Conservation (phyloP, 192 early-diverging fungal species). For the Backusella sp. region DNA sequence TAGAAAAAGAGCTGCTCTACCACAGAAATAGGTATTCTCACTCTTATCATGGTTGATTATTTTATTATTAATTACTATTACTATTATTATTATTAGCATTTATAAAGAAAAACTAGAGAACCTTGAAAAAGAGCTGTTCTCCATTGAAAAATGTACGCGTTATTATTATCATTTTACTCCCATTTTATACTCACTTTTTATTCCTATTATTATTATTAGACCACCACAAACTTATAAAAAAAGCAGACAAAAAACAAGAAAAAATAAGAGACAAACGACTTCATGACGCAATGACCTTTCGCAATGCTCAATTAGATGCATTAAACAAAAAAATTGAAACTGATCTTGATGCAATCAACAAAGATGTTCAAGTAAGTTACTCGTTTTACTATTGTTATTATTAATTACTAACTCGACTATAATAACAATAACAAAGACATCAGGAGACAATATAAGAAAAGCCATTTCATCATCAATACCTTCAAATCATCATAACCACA, state of each 20-base stretch:
- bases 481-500: background rate
- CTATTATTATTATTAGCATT: background rate
- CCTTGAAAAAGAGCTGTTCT: background rate
- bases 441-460: slow-evolving; percentile 2
- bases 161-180: background rate
- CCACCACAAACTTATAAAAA: background rate
- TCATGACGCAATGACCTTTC: background rate
- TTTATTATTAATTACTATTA: background rate
- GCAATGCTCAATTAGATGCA: background rate
- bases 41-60: background rate
- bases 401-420: background rate
- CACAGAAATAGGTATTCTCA: background rate
- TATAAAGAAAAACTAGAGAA: background rate
- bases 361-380: background rate
- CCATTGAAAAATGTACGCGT: slow-evolving; percentile 5
- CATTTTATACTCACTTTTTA: background rate
- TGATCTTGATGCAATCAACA: background rate
- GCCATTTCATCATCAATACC: background rate
- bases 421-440: background rate
- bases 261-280: background rate
- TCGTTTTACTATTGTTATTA: background rate
- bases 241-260: slow-evolving; percentile 5
- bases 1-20: background rate
- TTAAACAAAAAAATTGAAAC: background rate
- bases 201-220: background rate